Percentiles rank a stretch among this genome's conserved stretches.
phyloP scores from a whole-genome alignment of 805 yeast species.

The Lachancea sp. region DNA sequence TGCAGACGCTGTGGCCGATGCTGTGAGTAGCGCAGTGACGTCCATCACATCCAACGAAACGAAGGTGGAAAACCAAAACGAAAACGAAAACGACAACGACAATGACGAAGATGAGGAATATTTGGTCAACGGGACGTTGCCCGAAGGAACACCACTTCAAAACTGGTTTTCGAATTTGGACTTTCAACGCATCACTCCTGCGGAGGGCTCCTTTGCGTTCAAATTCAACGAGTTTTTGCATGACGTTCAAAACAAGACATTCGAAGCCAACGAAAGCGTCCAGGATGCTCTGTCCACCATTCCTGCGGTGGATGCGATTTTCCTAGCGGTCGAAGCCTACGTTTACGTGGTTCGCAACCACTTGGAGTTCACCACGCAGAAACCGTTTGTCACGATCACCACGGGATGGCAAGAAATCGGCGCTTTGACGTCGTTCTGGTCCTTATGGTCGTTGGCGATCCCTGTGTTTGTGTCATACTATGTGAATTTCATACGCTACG shows the following conservation, averaged over 20 bases:
- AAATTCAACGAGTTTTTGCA: conserved; percentile 19
- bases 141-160: conserved; percentile 9
- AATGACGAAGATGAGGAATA: conserved; percentile 8
- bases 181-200: conserved; percentile 6
- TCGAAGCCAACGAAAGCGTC: conserved; percentile 17
- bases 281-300: conserved; percentile 25
- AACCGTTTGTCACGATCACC: conserved; percentile 5
- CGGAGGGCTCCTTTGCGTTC: conserved; percentile 15
- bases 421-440: conserved; percentile 15
- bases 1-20: conserved; percentile 2
- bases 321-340: conserved; percentile 20
- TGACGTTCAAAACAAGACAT: conserved; percentile 16
- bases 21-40: conserved; percentile 9
- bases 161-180: conserved; percentile 9
- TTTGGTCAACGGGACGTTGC: conserved; percentile 2
- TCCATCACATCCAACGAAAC: conserved; percentile 36
- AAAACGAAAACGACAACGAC: conserved; percentile 13
- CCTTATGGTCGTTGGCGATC: conserved; percentile 10
- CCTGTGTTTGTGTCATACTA: conserved; percentile 25
- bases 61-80: conserved; percentile 5
- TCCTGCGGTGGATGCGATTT: conserved; percentile 17
- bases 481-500: conserved; percentile 29
- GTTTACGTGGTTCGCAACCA: conserved; percentile 12
- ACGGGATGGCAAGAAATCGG: conserved; percentile 9
- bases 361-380: conserved; percentile 3